Evolutionary conservation across 2,329 filamentous ascomycete species (phyloP).

Genomic region (Ploettnerulaceae sp.): DNA sequence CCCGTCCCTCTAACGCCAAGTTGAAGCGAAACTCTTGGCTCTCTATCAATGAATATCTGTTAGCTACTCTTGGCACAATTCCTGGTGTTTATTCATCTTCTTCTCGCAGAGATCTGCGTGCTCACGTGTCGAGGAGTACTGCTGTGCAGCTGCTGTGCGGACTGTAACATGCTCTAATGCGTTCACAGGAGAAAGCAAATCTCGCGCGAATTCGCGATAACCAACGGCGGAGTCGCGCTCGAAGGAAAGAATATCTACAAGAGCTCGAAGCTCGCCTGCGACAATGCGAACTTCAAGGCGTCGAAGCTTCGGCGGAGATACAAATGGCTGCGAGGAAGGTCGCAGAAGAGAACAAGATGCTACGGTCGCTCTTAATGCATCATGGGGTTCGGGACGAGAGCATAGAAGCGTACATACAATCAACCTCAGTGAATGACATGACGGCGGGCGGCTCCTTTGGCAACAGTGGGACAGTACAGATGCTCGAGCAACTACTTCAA

Average conservation of each 20-base stretch:
- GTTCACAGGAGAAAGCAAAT: constrained; percentile 31
- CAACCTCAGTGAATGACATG: constrained; percentile 9
- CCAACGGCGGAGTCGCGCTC: constrained; percentile 68
- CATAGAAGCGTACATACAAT: constrained; percentile 37
- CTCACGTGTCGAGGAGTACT: too few relatives aligned
- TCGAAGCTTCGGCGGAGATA: constrained; percentile 66
- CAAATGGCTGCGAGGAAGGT: constrained; percentile 65
- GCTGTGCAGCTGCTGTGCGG: too few relatives aligned
- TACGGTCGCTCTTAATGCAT: constrained; percentile 54
- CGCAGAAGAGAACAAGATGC: constrained; percentile 61
- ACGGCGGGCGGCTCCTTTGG: constrained; percentile 11
- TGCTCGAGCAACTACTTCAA: constrained; percentile 28
- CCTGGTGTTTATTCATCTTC: too few relatives aligned
- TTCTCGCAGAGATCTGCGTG: too few relatives aligned
- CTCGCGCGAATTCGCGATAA: constrained; percentile 67
- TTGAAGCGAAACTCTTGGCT: too few relatives aligned
- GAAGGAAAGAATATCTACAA: constrained; percentile 67
- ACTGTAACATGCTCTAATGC: not conserved
- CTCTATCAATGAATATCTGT: too few relatives aligned
- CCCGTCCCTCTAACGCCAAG: too few relatives aligned
- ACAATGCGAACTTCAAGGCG: constrained; percentile 58
- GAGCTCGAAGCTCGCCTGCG: constrained; percentile 63
- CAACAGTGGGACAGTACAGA: constrained; percentile 22
- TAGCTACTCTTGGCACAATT: too few relatives aligned
- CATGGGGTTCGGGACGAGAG: constrained; percentile 54